phyloP scores from a whole-genome alignment of 768 basidiomycete genomes.

The Tylopilus plumbeoviolaceoides region DNA sequence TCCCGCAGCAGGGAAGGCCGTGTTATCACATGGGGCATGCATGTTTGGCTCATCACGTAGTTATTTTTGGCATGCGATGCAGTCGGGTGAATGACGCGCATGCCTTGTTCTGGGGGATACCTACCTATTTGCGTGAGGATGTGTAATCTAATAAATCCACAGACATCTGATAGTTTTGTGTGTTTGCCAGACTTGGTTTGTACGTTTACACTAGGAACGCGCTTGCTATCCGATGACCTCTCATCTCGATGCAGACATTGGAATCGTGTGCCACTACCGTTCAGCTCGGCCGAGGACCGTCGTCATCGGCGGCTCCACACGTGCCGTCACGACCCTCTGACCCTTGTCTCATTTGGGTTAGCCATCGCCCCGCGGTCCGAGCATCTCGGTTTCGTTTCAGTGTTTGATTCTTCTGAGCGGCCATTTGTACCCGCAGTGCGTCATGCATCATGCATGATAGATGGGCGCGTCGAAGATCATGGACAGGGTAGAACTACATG shows the following conservation, averaged over 20 bases:
- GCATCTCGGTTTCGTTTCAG: background rate
- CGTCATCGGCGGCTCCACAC: conserved; percentile 1
- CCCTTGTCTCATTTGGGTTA: conserved; percentile 3
- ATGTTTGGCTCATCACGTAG: conserved; percentile 3
- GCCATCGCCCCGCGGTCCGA: background rate
- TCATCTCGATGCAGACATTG: too few relatives aligned
- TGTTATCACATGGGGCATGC: background rate
- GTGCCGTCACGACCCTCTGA: conserved; percentile 12
- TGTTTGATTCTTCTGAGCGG: conserved; percentile 1
- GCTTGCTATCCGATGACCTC: conserved; percentile 6
- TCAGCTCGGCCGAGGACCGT: background rate
- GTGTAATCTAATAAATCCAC: conserved; percentile 9
- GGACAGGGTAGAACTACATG: background rate
- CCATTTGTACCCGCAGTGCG: background rate
- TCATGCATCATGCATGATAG: background rate
- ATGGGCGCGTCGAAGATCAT: background rate
- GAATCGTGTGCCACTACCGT: background rate
- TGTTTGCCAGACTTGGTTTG: background rate
- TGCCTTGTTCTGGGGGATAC: conserved; percentile 3
- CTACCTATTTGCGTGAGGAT: conserved; percentile 19
- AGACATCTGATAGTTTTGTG: conserved; percentile 6
- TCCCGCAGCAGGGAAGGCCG: conserved; percentile 4
- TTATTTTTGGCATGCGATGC: conserved; percentile 17
- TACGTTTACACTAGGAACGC: conserved; percentile 5
- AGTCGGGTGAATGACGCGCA: conserved; percentile 8